These are phyloP conservation scores for Saturnispora bothae DNA, from an alignment of 805 yeast species.

Conservation along the genomic window DNA sequence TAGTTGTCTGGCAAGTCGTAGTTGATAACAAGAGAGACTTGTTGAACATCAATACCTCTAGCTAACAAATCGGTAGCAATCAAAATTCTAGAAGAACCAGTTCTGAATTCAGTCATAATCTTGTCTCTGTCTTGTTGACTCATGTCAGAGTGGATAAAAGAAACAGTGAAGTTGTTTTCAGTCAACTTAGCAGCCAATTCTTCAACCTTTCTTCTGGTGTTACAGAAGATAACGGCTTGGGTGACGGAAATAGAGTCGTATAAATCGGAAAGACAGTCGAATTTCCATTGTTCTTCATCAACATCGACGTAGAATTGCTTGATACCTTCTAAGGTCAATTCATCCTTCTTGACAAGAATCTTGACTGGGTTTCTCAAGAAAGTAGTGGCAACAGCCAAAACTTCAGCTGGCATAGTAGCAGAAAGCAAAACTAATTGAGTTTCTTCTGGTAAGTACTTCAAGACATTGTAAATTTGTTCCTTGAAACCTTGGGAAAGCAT, in stretches of 20 bases:
- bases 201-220: conserved; percentile 91
- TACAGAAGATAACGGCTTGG: conserved; percentile 96
- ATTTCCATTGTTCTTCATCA: conserved; percentile 89
- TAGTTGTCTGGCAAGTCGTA: conserved; percentile 84
- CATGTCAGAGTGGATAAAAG: conserved; percentile 95
- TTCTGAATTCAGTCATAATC: conserved; percentile 92
- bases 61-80: conserved; percentile 95
- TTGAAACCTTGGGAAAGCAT: conserved; percentile 87
- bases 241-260: conserved; percentile 94
- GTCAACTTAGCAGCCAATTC: conserved; percentile 67
- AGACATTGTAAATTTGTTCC: conserved; percentile 91
- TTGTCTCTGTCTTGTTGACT: conserved; percentile 87
- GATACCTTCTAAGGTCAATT: conserved; percentile 90
- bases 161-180: conserved; percentile 79
- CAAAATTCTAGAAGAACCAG: conserved; percentile 86
- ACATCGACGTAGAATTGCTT: conserved; percentile 87
- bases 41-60: conserved; percentile 97
- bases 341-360: conserved; percentile 91
- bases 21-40: conserved; percentile 88
- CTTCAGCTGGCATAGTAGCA: conserved; percentile 92
- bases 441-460: conserved; percentile 74
- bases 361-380: conserved; percentile 93
- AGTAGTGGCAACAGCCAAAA: conserved; percentile 79
- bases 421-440: conserved; percentile 92
- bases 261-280: conserved; percentile 87